These are phyloP conservation scores for Termitomyces sp. DNA, from an alignment of 768 basidiomycete genomes.

Conservation along the genomic window DNA sequence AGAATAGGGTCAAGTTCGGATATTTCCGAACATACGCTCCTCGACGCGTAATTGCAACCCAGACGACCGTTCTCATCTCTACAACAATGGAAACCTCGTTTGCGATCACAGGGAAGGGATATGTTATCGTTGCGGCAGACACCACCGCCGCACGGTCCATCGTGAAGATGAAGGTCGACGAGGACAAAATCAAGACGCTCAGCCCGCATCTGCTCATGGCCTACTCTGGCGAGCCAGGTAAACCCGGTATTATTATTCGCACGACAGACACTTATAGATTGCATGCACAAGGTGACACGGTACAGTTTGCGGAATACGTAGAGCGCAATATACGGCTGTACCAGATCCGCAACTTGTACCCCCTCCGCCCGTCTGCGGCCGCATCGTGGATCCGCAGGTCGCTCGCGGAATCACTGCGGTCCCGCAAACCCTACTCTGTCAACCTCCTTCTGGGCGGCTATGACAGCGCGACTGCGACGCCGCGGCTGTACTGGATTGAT, in stretches of 20 bases:
- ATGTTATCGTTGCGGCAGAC: slow-evolving; percentile 89
- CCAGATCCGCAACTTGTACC: slow-evolving; percentile 89
- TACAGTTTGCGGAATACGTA: slow-evolving; percentile 94
- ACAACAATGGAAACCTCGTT: slow-evolving; percentile 82
- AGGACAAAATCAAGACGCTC: slow-evolving; percentile 93
- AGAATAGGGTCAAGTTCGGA: slow-evolving; percentile 17
- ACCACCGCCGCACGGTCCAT: slow-evolving; percentile 86
- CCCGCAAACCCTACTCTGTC: slow-evolving; percentile 82
- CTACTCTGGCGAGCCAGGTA: slow-evolving; percentile 90
- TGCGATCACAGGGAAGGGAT: slow-evolving; percentile 88
- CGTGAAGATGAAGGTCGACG: slow-evolving; percentile 95
- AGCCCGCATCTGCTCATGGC: slow-evolving; percentile 93
- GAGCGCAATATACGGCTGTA: slow-evolving; percentile 95
- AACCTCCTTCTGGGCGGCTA: slow-evolving; percentile 92
- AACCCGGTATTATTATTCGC: neutral
- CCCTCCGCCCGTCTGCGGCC: slow-evolving; percentile 85
- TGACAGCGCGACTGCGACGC: slow-evolving; percentile 67
- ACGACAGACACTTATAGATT: no score
- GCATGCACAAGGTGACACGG: slow-evolving; percentile 70
- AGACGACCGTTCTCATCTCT: neutral
- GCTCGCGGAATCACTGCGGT: slow-evolving; percentile 85
- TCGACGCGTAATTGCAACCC: slow-evolving; percentile 17
- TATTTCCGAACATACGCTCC: slow-evolving; percentile 10
- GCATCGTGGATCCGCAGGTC: slow-evolving; percentile 93
- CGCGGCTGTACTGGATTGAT: slow-evolving; percentile 93